phyloP scores from a whole-genome alignment of 2,329 filamentous ascomycete species.

The Gaeumannomyces sp. region DNA sequence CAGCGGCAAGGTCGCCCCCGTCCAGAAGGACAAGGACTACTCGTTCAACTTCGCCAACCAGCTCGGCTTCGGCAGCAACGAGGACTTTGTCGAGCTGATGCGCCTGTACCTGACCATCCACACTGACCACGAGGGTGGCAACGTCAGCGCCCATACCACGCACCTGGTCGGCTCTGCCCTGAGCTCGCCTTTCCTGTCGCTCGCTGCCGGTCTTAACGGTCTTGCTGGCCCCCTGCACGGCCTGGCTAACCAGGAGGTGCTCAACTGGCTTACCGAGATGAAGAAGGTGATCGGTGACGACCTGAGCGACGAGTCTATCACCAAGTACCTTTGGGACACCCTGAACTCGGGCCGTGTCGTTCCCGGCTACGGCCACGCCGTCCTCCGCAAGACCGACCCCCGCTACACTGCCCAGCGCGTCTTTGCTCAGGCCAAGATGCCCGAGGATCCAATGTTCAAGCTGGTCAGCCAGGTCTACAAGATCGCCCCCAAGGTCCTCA shows the following conservation, averaged over 20 bases:
- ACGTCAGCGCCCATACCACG: conserved; percentile 97
- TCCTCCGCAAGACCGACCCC: conserved; percentile 98
- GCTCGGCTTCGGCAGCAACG: conserved; percentile 92
- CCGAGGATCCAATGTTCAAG: conserved; percentile 99
- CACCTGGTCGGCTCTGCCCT: conserved; percentile 95
- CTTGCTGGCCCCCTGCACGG: conserved; percentile 97
- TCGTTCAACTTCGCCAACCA: conserved; percentile 99
- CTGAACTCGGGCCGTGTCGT: conserved; percentile 94
- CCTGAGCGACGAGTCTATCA: conserved; percentile 93
- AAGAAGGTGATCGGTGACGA: conserved; percentile 92
- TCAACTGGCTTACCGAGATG: conserved; percentile 99
- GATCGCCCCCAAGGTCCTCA: conserved; percentile 95
- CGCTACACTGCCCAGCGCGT: conserved; percentile 98
- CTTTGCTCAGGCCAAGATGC: conserved; percentile 75
- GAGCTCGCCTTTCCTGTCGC: conserved; percentile 94
- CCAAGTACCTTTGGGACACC: conserved; percentile 97
- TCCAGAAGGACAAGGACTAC: conserved; percentile 99
- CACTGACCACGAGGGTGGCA: conserved; percentile 99
- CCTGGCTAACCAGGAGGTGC: conserved; percentile 98
- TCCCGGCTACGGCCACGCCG: conserved; percentile 96
- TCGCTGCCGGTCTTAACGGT: conserved; percentile 95
- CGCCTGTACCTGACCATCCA: conserved; percentile 99
- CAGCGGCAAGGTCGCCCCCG: conserved; percentile 92
- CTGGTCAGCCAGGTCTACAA: conserved; percentile 99
- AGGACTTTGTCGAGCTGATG: conserved; percentile 96